Evolutionary conservation across 306 rosid species (phyloP).

Genomic region (Oxytropis ochrocephala): DNA sequence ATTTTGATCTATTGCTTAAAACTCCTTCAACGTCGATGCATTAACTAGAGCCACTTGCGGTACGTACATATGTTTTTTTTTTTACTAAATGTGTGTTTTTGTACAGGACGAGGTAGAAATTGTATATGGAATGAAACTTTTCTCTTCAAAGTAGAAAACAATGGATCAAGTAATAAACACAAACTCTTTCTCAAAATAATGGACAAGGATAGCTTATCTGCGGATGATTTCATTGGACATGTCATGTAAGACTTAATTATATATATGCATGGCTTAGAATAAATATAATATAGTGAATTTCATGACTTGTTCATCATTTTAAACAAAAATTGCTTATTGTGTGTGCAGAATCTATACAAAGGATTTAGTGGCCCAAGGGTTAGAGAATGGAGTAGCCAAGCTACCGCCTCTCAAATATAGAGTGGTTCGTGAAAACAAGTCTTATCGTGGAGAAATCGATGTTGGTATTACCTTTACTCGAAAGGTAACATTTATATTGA

Average conservation of each 20-base stretch:
- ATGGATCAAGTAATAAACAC: conserved; percentile 32
- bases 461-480: conserved; percentile 52
- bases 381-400: conserved; percentile 50
- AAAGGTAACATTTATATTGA: conserved; percentile 29
- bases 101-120: conserved; percentile 37
- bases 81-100: not conserved
- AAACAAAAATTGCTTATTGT: not conserved
- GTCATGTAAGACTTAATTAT: conserved; percentile 41
- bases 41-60: no score
- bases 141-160: conserved; percentile 45
- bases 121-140: conserved; percentile 68
- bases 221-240: not conserved
- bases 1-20: not conserved
- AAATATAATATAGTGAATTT: no score
- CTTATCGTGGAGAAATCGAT: conserved; percentile 57
- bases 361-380: conserved; percentile 54
- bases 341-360: conserved; percentile 24
- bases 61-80: no score
- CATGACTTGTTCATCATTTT: not conserved
- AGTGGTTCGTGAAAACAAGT: conserved; percentile 32
- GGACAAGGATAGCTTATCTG: conserved; percentile 46
- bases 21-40: no score
- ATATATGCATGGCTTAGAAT: not conserved
- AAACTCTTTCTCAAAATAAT: conserved; percentile 56
- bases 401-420: conserved; percentile 45